Conservation (phyloP, 2,329 filamentous ascomycete genomes). For the Alternaria sp. region DNA sequence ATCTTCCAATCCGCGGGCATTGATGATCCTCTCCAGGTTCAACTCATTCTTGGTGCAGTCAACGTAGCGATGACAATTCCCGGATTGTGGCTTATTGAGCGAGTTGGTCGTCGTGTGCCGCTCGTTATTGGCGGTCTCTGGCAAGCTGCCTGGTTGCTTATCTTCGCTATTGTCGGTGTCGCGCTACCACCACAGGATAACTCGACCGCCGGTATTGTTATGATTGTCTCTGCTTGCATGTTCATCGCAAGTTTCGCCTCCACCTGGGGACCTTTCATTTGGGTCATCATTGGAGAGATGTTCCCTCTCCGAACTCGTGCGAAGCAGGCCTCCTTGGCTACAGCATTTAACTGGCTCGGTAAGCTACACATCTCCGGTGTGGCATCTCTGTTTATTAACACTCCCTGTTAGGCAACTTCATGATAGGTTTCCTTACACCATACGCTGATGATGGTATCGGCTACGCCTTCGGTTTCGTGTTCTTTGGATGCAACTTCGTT, state of each 20-base stretch:
- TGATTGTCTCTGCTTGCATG: conserved; percentile 77
- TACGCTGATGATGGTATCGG: conserved; percentile 46
- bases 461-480: conserved; percentile 49
- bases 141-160: conserved; percentile 70
- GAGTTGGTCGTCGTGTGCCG: conserved; percentile 72
- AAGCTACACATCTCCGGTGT: background rate
- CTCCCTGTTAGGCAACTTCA: conserved; percentile 46
- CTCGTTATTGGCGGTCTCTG: conserved; percentile 72
- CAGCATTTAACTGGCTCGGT: conserved; percentile 47
- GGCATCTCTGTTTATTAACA: conserved; percentile 27
- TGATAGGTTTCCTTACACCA: conserved; percentile 49
- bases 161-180: conserved; percentile 63
- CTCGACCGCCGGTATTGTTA: conserved; percentile 65
- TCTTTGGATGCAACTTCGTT: conserved; percentile 48
- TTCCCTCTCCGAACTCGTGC: conserved; percentile 47
- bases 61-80: conserved; percentile 73
- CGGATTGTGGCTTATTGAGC: conserved; percentile 73
- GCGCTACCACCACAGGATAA: conserved; percentile 43
- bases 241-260: conserved; percentile 77
- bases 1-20: conserved; percentile 74
- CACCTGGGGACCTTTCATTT: conserved; percentile 69
- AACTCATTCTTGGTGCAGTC: conserved; percentile 61
- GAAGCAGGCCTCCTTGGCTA: conserved; percentile 48
- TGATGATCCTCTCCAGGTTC: conserved; percentile 64
- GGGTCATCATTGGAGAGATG: conserved; percentile 55